Evolutionary conservation across 1,284 basidiomycete species (phyloP).

Genomic region (Apiotrichum mycotoxinovorans): DNA sequence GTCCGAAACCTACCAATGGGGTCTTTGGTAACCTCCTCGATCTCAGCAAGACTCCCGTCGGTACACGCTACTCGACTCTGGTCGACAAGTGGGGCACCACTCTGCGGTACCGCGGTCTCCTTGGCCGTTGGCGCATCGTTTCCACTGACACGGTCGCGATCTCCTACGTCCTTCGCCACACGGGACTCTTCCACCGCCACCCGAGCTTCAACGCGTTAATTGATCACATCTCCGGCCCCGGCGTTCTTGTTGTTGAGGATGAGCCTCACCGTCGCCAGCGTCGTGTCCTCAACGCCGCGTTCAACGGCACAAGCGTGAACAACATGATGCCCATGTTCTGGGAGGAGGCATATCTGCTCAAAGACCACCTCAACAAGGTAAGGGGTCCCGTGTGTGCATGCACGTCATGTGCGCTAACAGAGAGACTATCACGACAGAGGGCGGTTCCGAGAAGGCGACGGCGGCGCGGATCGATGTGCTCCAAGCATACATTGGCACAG

Average conservation of each 20-base stretch:
- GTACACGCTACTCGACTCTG: not conserved
- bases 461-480: slow-evolving; percentile 57
- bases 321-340: slow-evolving; percentile 61
- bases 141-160: slow-evolving; percentile 62
- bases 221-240: slow-evolving; percentile 45
- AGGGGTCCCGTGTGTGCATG: slow-evolving; percentile 14
- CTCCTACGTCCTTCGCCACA: slow-evolving; percentile 59
- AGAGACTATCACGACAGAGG: not conserved
- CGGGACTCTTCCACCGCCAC: slow-evolving; percentile 66
- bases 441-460: slow-evolving; percentile 3
- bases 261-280: slow-evolving; percentile 56
- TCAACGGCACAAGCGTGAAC: slow-evolving; percentile 41
- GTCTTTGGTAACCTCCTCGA: slow-evolving; percentile 12
- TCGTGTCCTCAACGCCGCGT: slow-evolving; percentile 52
- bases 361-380: slow-evolving; percentile 28
- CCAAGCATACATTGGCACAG: slow-evolving; percentile 61
- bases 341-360: slow-evolving; percentile 59
- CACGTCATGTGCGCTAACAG: slow-evolving; percentile 14
- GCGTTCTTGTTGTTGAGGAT: slow-evolving; percentile 50
- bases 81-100: slow-evolving; percentile 20
- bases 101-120: slow-evolving; percentile 25
- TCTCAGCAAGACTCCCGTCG: not conserved
- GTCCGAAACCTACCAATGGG: slow-evolving; percentile 2
- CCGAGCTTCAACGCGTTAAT: slow-evolving; percentile 60
- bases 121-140: slow-evolving; percentile 53